phyloP scores from a whole-genome alignment of 345 rosid species.

The Stellera chamaejasme region DNA sequence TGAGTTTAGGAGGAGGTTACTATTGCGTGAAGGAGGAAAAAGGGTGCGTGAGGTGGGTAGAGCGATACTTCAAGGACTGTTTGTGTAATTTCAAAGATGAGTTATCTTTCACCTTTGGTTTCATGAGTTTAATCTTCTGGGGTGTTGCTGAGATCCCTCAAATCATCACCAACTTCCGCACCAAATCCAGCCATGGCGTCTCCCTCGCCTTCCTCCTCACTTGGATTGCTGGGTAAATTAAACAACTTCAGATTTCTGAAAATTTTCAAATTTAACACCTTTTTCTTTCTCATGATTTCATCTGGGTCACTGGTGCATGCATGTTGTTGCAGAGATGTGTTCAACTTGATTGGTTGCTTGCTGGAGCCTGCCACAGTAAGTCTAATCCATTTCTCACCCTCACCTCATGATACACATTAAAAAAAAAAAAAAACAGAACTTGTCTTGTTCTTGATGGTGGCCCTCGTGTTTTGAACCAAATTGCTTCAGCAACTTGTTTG shows the following conservation, averaged over 20 bases:
- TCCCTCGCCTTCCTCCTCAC: slow-evolving; percentile 86
- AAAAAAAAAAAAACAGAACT: neutral
- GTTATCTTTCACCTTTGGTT: slow-evolving; percentile 61
- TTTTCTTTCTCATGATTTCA: neutral
- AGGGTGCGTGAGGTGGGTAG: slow-evolving; percentile 64
- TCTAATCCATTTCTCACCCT: neutral
- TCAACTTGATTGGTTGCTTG: slow-evolving; percentile 83
- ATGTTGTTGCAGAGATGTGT: slow-evolving; percentile 62
- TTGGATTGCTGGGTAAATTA: slow-evolving; percentile 74
- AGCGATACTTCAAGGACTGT: slow-evolving; percentile 77
- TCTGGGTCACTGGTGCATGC: neutral
- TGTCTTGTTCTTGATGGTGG: slow-evolving; percentile 3
- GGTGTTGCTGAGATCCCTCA: slow-evolving; percentile 94
- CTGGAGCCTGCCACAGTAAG: slow-evolving; percentile 98
- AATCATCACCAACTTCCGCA: slow-evolving; percentile 78
- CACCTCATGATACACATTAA: neutral
- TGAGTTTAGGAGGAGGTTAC: slow-evolving; percentile 18
- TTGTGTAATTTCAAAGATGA: slow-evolving; percentile 73
- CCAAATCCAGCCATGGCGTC: slow-evolving; percentile 94
- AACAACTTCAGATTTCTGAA: no score
- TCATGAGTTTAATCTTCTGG: slow-evolving; percentile 68
- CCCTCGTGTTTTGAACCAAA: slow-evolving; percentile 3
- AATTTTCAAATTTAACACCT: neutral
- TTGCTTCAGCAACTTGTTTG: neutral
- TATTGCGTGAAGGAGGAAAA: slow-evolving; percentile 55